Conservation (phyloP, 768 basidiomycete species). For the Suillus paluster region DNA sequence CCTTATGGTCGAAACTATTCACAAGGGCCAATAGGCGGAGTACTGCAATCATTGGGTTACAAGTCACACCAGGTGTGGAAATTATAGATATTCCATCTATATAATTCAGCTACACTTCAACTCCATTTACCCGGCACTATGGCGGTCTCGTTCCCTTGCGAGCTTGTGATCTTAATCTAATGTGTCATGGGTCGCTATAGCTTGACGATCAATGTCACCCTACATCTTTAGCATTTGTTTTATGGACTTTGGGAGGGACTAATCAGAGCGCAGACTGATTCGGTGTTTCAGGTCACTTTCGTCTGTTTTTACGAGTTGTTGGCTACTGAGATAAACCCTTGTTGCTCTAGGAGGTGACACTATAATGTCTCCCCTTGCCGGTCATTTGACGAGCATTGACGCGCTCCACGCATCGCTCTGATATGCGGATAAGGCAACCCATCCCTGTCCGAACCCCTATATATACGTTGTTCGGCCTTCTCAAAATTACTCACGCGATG, state of each 20-base stretch:
- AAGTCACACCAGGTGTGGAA: constrained; percentile 71
- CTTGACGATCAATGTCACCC: neutral
- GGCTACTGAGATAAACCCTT: neutral
- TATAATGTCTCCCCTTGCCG: neutral
- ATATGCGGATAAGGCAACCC: neutral
- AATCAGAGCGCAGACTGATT: neutral
- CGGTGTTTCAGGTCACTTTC: neutral
- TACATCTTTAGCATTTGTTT: neutral
- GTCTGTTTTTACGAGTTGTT: neutral
- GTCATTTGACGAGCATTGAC: neutral
- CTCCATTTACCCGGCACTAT: neutral
- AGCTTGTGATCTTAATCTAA: neutral
- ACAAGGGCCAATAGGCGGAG: constrained; percentile 72
- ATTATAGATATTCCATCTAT: constrained; percentile 41
- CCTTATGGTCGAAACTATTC: constrained; percentile 77
- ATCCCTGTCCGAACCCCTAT: neutral
- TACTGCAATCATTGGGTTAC: constrained; percentile 67
- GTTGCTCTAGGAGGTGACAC: no score
- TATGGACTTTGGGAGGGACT: neutral
- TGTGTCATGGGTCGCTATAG: neutral
- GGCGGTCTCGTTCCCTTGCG: neutral
- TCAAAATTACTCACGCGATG: neutral
- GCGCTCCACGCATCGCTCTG: neutral
- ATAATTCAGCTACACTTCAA: neutral
- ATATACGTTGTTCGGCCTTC: neutral